Percentiles rank a stretch among this genome's conserved stretches.
These are phyloP conservation scores for Groenewaldozyma tartarivorans DNA, from an alignment of 805 yeast genomes.

Conservation along the genomic window DNA sequence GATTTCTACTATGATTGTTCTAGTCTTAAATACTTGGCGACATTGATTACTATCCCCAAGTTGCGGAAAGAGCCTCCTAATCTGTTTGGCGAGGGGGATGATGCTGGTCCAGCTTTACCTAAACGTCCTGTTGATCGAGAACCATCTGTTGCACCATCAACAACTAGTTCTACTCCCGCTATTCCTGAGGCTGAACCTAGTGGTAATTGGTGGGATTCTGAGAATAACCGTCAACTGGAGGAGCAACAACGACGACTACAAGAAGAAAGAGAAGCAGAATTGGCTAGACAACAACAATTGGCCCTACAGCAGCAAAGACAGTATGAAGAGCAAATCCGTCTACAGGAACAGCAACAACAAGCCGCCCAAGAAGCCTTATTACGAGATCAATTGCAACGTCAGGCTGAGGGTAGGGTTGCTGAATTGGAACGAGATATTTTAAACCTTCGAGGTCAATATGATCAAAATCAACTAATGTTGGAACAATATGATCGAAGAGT, in stretches of 20 bases:
- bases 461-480: constrained; percentile 71
- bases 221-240: constrained; percentile 34
- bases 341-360: constrained; percentile 58
- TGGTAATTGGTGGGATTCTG: constrained; percentile 35
- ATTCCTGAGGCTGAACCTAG: constrained; percentile 27
- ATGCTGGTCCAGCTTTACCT: constrained; percentile 31
- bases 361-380: constrained; percentile 60
- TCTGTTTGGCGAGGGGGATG: constrained; percentile 39
- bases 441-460: constrained; percentile 69
- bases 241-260: constrained; percentile 52
- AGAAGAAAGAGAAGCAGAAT: constrained; percentile 54
- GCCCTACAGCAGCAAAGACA: constrained; percentile 61
- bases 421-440: constrained; percentile 75
- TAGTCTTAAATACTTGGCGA: constrained; percentile 67
- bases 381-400: constrained; percentile 60
- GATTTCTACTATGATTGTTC: constrained; percentile 89
- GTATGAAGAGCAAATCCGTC: constrained; percentile 66
- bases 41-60: constrained; percentile 72
- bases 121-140: constrained; percentile 27
- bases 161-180: constrained; percentile 22
- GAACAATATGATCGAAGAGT: constrained; percentile 85
- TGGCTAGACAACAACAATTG: constrained; percentile 55
- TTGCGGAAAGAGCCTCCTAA: constrained; percentile 53
- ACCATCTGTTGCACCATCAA: constrained; percentile 20
- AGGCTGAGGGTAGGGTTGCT: constrained; percentile 68